These are phyloP conservation scores for Artemisia annua DNA, from an alignment of 129 eudicot genomes.

Conservation along the genomic window DNA sequence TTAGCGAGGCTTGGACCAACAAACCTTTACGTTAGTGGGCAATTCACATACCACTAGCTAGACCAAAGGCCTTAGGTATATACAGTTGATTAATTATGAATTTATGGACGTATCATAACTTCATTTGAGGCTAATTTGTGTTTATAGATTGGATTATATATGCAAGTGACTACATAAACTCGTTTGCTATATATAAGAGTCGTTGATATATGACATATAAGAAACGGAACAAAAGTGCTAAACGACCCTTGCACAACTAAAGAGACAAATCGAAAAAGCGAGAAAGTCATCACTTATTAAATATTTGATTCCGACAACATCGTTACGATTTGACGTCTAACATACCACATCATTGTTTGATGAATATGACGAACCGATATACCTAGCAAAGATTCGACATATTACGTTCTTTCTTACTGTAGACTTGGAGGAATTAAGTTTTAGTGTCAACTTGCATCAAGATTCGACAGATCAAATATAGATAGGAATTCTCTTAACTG, in stretches of 20 bases:
- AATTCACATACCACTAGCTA: no score
- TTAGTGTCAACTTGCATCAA: conserved; percentile 10
- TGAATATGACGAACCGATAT: not conserved
- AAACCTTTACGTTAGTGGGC: no score
- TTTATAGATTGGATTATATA: not conserved
- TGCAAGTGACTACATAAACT: not conserved
- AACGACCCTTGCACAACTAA: conserved; percentile 8
- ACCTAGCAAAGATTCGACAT: not conserved
- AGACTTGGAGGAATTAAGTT: conserved; percentile 7
- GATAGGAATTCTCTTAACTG: no score
- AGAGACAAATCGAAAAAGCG: not conserved
- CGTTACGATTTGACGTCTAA: not conserved
- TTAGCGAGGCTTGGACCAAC: no score
- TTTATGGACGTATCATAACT: no score
- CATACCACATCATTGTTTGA: not conserved
- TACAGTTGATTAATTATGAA: no score
- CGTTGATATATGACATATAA: not conserved
- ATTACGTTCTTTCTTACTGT: conserved; percentile 4
- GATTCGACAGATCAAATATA: not conserved
- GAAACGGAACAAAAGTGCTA: not conserved
- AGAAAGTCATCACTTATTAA: not conserved
- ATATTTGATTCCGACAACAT: conserved; percentile 11
- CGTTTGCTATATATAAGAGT: not conserved
- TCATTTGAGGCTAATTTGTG: no score
- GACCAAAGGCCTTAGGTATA: no score